These are phyloP conservation scores for Evernia prunastri DNA, from an alignment of 495 filamentous ascomycete genomes.

Conservation along the genomic window DNA sequence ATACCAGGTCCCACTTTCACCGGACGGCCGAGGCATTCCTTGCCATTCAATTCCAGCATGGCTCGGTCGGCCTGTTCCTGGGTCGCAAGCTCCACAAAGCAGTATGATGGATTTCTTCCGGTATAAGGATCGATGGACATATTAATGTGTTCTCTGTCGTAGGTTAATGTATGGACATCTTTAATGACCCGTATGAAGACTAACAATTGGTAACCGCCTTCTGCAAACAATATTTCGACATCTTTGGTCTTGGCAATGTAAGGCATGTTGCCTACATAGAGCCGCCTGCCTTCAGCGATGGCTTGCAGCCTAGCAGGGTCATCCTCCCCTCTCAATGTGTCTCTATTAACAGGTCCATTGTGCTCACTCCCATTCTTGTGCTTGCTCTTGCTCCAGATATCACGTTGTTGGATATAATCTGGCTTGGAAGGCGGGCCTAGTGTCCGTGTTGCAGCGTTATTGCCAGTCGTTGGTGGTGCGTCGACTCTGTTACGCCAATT, in stretches of 20 bases:
- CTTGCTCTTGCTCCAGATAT: neutral
- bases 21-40: slow-evolving; percentile 46
- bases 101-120: slow-evolving; percentile 63
- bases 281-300: slow-evolving; percentile 44
- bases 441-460: neutral
- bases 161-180: neutral
- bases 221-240: slow-evolving; percentile 50
- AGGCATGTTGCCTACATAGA: slow-evolving; percentile 64
- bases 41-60: slow-evolving; percentile 49
- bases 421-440: neutral
- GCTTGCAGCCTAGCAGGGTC: slow-evolving; percentile 31
- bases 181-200: slow-evolving; percentile 10
- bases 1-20: slow-evolving; percentile 58
- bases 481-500: slow-evolving; percentile 16
- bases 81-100: slow-evolving; percentile 57
- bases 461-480: neutral
- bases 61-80: slow-evolving; percentile 51
- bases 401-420: neutral
- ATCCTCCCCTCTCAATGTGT: slow-evolving; percentile 17
- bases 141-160: slow-evolving; percentile 50
- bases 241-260: slow-evolving; percentile 58
- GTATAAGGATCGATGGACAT: slow-evolving; percentile 63
- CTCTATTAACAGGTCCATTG: neutral
- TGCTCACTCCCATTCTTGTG: neutral
- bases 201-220: slow-evolving; percentile 42